Evolutionary conservation across 2,329 filamentous ascomycete species (phyloP), one percentile per base, ranked within the genome.

Genomic region (Verticillium isaacii): DNA sequence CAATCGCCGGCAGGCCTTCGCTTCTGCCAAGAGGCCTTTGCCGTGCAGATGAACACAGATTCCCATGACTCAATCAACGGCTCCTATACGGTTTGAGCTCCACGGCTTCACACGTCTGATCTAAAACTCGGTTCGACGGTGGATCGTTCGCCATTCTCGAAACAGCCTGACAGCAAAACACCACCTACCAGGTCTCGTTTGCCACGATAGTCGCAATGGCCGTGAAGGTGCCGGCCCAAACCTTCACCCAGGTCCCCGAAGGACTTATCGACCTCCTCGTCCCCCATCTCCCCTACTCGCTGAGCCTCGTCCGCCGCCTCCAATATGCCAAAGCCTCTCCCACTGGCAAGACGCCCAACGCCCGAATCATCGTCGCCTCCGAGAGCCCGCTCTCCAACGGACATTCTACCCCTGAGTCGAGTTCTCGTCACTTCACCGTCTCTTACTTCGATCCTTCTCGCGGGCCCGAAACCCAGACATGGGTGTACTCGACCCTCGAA

Each of bases 391-490:
- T 23, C 17, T 23, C 45, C 45, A 25, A 12, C 11, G 8, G 19
- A 1, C 45, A 52, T 25, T 9, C 23, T 3, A 19, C n/a, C 45
- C 4, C n/a, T 19, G 19, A 25, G 3, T 25, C 17, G 6, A 41
- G 7, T 2, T 7, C 39, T n/a, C 39, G 52, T 50, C 32, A 60
- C 14, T 87, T 89, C 68, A 80, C 82, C 0, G 83, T 82, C 0
- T 85, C 83, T 0, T 89, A 87, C 68, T 69, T 89, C 6, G 88
- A 91, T 71, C 78, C 87, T 23, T 82, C 82, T 4, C 79, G 78
- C 60, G 79, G 81, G 0, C 85, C 85, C 0, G 87, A 89, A 69
- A 90, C 89, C 0, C 83, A 90, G 64, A 75, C 86, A 34, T 90
- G 85, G 82, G 68, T 90, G 1, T 90, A 87, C 71, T 80, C 78